A percentile compares a stretch with the other conserved stretches of the same genome.
These are phyloP conservation scores for Candolleomyces aberdarensis DNA, from an alignment of 768 basidiomycete species.

Conservation along the genomic window DNA sequence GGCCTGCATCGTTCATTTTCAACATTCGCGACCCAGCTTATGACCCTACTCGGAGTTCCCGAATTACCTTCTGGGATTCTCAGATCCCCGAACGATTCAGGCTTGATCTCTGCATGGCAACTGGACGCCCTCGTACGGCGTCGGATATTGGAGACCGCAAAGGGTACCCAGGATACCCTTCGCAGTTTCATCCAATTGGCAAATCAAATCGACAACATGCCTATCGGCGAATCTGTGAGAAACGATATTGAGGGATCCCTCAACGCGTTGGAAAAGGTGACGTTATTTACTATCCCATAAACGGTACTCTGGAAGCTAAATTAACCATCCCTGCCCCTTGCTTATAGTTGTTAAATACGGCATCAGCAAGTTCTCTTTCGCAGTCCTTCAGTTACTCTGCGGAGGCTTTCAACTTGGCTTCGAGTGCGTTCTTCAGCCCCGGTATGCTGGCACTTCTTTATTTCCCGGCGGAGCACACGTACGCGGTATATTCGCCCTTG, in stretches of 20 bases:
- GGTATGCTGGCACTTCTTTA: constrained; percentile 95
- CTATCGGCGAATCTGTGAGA: constrained; percentile 74
- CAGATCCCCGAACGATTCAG: constrained; percentile 16
- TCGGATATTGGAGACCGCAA: constrained; percentile 66
- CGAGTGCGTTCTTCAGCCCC: constrained; percentile 93
- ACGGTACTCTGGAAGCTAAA: not conserved
- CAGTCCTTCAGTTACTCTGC: constrained; percentile 58
- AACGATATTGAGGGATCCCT: constrained; percentile 71
- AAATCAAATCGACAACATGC: constrained; percentile 88
- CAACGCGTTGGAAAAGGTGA: constrained; percentile 68
- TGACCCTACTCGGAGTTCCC: constrained; percentile 79
- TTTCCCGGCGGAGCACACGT: constrained; percentile 97
- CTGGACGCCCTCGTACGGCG: constrained; percentile 72
- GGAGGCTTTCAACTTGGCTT: constrained; percentile 61
- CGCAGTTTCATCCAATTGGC: constrained; percentile 82
- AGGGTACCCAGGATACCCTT: constrained; percentile 70
- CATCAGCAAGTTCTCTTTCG: constrained; percentile 32
- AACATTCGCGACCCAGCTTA: constrained; percentile 69
- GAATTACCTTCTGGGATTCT: constrained; percentile 48
- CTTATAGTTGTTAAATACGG: constrained; percentile 36
- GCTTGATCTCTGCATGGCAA: constrained; percentile 67
- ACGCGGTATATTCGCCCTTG: constrained; percentile 92
- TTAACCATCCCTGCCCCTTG: not conserved
- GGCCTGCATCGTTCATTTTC: constrained; percentile 54
- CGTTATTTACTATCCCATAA: constrained; percentile 13